Evolutionary conservation across 371 early-diverging fungal genomes (phyloP).

Genomic region (Dinochytrium kinnereticum): DNA sequence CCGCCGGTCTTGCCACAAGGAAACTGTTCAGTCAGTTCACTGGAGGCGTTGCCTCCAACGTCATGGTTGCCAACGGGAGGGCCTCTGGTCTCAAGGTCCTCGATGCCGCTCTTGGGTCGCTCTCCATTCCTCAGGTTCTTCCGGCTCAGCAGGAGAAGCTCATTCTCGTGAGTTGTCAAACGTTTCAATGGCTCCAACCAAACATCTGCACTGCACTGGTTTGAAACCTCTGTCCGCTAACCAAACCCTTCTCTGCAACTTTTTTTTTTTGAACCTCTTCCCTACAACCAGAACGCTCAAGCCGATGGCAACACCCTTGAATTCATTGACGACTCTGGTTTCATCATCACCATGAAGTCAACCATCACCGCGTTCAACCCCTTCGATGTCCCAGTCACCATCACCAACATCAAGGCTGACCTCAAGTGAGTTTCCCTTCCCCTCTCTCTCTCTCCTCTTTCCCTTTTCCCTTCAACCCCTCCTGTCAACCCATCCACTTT

Average conservation of each 20-base stretch:
- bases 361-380: slow-evolving; percentile 19
- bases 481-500: too few relatives aligned
- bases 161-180: neutral
- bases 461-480: too few relatives aligned
- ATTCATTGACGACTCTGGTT: slow-evolving; percentile 8
- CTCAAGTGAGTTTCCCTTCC: neutral
- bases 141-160: slow-evolving; percentile 5
- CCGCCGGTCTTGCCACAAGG: neutral
- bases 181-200: too few relatives aligned
- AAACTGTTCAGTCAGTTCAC: slow-evolving; percentile 14
- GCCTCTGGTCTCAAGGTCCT: neutral
- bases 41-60: neutral
- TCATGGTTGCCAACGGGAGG: slow-evolving; percentile 13
- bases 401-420: slow-evolving; percentile 7
- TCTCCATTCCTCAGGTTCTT: slow-evolving; percentile 1
- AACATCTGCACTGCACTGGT: too few relatives aligned
- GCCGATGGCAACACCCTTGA: slow-evolving; percentile 1
- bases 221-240: neutral
- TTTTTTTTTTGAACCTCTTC: too few relatives aligned
- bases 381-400: slow-evolving; percentile 19
- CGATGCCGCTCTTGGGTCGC: slow-evolving; percentile 18
- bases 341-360: neutral
- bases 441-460: too few relatives aligned
- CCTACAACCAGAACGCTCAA: neutral
- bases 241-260: neutral